Evolutionary conservation across 345 rosid species (phyloP).

Genomic region (Laguncularia racemosa): DNA sequence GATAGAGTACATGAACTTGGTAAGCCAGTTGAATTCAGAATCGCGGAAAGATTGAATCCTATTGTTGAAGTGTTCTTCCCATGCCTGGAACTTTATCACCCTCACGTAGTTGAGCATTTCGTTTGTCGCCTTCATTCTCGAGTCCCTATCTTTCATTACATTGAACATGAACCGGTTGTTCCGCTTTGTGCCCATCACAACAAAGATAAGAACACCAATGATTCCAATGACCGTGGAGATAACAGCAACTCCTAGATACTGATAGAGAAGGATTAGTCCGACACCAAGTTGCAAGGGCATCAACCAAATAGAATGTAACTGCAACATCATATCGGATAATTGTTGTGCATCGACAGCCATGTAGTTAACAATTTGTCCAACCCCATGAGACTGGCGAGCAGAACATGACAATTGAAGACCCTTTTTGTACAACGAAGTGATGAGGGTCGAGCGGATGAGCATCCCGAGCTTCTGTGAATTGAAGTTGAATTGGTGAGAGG

Average conservation of each 20-base stretch:
- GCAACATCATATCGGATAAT: conserved; percentile 94
- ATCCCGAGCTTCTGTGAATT: conserved; percentile 87
- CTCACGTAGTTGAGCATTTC: conserved; percentile 92
- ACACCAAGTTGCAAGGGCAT: conserved; percentile 73
- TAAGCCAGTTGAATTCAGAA: conserved; percentile 66
- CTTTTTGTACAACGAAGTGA: conserved; percentile 72
- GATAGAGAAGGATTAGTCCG: conserved; percentile 62
- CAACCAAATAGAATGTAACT: conserved; percentile 88
- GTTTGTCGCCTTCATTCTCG: conserved; percentile 87
- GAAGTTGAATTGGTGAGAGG: conserved; percentile 82
- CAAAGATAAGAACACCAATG: conserved; percentile 35
- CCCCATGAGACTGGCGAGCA: conserved; percentile 87
- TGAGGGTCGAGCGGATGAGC: conserved; percentile 80
- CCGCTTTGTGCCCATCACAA: conserved; percentile 42
- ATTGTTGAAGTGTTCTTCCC: conserved; percentile 89
- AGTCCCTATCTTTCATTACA: conserved; percentile 73
- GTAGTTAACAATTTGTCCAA: conserved; percentile 94
- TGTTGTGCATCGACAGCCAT: conserved; percentile 99
- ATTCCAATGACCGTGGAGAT: conserved; percentile 52
- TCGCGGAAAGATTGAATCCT: conserved; percentile 68
- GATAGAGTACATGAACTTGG: conserved; percentile 73
- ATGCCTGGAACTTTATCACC: conserved; percentile 92
- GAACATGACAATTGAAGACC: conserved; percentile 73
- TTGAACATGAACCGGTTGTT: conserved; percentile 61
- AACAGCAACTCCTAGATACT: conserved; percentile 50